Evolutionary conservation across 2,329 filamentous ascomycete genomes (phyloP).

Genomic region (Remersonia thermophila): DNA sequence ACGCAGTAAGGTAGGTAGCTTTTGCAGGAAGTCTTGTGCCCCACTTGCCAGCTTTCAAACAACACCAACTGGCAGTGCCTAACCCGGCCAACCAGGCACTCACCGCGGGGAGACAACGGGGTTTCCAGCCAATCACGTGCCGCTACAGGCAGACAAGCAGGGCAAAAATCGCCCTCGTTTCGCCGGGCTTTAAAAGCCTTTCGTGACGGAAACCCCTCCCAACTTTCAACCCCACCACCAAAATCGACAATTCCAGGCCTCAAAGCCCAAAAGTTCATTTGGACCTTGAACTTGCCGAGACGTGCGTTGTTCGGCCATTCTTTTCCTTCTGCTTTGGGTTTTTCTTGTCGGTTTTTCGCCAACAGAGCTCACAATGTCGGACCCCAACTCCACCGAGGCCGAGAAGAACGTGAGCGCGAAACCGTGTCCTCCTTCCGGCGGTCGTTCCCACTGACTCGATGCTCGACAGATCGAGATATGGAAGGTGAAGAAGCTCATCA

Average conservation of each 20-base stretch:
- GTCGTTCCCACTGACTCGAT: conserved; percentile 9
- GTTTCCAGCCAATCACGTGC: too few relatives aligned
- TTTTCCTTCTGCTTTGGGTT: conserved; percentile 11
- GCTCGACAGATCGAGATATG: conserved; percentile 55
- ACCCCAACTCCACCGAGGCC: conserved; percentile 77
- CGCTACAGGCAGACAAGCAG: background rate
- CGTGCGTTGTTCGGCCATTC: conserved; percentile 1
- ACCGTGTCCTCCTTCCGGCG: background rate
- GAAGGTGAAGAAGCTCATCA: conserved; percentile 99
- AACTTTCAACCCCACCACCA: conserved; percentile 16
- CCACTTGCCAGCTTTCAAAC: too few relatives aligned
- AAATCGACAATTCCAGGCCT: conserved; percentile 10
- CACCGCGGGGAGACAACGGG: too few relatives aligned
- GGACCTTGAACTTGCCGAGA: background rate
- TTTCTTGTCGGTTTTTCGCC: conserved; percentile 11
- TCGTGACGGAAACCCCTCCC: conserved; percentile 16
- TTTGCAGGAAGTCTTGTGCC: too few relatives aligned
- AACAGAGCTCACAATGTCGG: conserved; percentile 59
- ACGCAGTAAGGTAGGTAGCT: too few relatives aligned
- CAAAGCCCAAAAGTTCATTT: conserved; percentile 1
- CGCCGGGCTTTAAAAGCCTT: conserved; percentile 13
- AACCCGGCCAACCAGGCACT: too few relatives aligned
- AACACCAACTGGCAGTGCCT: too few relatives aligned
- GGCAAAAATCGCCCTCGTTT: conserved; percentile 1
- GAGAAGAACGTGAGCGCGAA: conserved; percentile 75